Evolutionary conservation across 2,329 filamentous ascomycete genomes (phyloP).

Genomic region (Truncatella angustata): DNA sequence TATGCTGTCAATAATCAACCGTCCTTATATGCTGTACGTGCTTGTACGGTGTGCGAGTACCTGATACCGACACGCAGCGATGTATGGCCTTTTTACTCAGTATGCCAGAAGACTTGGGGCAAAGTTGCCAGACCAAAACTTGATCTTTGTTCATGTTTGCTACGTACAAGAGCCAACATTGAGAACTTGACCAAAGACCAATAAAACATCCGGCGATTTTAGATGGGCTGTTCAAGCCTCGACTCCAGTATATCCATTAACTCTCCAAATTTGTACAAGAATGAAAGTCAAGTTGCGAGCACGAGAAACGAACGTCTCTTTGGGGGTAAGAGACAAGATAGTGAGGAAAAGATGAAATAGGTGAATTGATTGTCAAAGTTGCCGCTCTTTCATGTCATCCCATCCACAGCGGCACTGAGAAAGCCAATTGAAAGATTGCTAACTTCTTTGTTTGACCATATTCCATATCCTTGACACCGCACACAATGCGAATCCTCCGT

Average conservation of each 20-base stretch:
- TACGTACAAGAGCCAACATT: slow-evolving; percentile 17
- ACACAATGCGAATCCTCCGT: slow-evolving; percentile 35
- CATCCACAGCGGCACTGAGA: slow-evolving; percentile 3
- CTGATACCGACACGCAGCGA: too few species aligned
- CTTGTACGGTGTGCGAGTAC: too few species aligned
- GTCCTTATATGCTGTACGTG: too few species aligned
- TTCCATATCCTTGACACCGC: slow-evolving; percentile 27
- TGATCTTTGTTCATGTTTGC: slow-evolving; percentile 22
- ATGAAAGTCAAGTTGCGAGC: slow-evolving; percentile 14
- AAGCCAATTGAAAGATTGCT: slow-evolving; percentile 4
- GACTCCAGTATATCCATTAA: not conserved
- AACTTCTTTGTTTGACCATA: slow-evolving; percentile 15
- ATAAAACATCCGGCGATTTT: slow-evolving; percentile 29
- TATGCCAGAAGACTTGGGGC: not conserved
- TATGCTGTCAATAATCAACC: too few species aligned
- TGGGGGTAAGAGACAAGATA: slow-evolving; percentile 16
- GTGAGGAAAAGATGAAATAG: slow-evolving; percentile 8
- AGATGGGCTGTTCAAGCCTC: slow-evolving; percentile 4
- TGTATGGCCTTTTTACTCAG: too few species aligned
- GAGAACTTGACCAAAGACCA: slow-evolving; percentile 18
- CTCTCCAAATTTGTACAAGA: slow-evolving; percentile 22
- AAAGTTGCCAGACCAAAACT: slow-evolving; percentile 28
- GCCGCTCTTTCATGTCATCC: slow-evolving; percentile 9
- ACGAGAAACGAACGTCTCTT: slow-evolving; percentile 22
- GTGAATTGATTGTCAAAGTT: slow-evolving; percentile 21